Evolutionary conservation across 306 rosid genomes (phyloP), one percentile per base, ranked within the genome.

Genomic region (Quercus robur): DNA sequence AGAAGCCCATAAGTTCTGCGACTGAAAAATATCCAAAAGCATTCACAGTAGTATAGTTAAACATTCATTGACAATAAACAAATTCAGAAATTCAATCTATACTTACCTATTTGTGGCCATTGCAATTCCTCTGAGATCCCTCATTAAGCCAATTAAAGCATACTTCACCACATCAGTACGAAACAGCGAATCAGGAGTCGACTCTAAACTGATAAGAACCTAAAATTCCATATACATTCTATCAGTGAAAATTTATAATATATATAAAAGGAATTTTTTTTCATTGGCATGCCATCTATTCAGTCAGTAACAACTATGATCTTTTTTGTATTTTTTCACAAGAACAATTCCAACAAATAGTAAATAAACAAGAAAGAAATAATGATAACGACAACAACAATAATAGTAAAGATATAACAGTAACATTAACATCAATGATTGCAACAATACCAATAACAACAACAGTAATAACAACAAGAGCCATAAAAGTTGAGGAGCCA

Each of bases 81-180:
- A 38, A 69, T 75, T 52, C 55, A 71, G 69, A 81, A 82, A 72
- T 75, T 66, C 57, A 58, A 35, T 28, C 46, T 56, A 58, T 77
- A 78, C 75, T 73, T 84, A 86, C 99, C 98, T 96, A 78, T 90
- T 93, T 83, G 99, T 90, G 61, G 99, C 98, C 98, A 96, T 93
- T 35, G 99, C 88, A 81, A 96, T 96, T 85, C 99, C 99, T 84
- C 98, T 87, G 58, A 96, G 98, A 80, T 96, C 99, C 88, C 99
- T 89, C 99, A 90, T 91, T 87, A 96, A 75, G 80, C 98, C 99
- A 78, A 96, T 90, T 75, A 96, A 88, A 57, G 90, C 92, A 85
- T 75, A 89, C 85, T 88, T 96, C 46, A 96, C 98, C 26, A 83
- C 89, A 87, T 96, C 99, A 3, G 93, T 89, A 83, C 97, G 97